These are phyloP conservation scores for Phialophora expanda DNA, from an alignment of 2,329 filamentous ascomycete genomes.

Conservation along the genomic window DNA sequence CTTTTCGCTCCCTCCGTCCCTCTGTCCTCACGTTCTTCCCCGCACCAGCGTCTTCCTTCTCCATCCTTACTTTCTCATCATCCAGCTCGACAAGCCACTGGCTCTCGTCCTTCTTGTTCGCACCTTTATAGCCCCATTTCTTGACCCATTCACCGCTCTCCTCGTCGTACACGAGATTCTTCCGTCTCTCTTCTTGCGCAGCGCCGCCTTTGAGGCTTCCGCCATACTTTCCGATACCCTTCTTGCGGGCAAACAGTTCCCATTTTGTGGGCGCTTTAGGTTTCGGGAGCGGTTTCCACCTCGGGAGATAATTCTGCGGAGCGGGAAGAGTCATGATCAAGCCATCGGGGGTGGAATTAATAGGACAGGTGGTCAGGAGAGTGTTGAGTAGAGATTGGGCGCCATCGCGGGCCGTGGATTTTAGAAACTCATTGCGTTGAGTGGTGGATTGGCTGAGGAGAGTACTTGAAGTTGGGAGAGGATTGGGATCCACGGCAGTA, in stretches of 20 bases:
- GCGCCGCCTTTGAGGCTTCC: slow-evolving; percentile 60
- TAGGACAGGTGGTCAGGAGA: slow-evolving; percentile 83
- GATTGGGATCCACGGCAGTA: slow-evolving; percentile 84
- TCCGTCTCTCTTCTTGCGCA: slow-evolving; percentile 62
- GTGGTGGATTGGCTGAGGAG: slow-evolving; percentile 39
- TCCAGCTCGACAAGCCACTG: slow-evolving; percentile 95
- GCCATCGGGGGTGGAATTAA: slow-evolving; percentile 69
- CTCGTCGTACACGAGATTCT: slow-evolving; percentile 83
- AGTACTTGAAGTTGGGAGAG: slow-evolving; percentile 64
- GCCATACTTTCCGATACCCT: slow-evolving; percentile 87
- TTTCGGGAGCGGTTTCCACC: slow-evolving; percentile 87
- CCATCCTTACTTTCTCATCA: slow-evolving; percentile 72
- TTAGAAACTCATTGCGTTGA: slow-evolving; percentile 70
- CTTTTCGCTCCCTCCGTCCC: slow-evolving; percentile 71
- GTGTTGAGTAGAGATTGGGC: slow-evolving; percentile 94
- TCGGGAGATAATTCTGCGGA: slow-evolving; percentile 64
- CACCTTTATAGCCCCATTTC: slow-evolving; percentile 92
- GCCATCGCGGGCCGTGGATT: slow-evolving; percentile 79
- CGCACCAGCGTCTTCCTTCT: slow-evolving; percentile 57
- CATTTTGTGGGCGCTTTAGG: slow-evolving; percentile 87
- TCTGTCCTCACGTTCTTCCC: slow-evolving; percentile 65
- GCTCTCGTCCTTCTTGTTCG: slow-evolving; percentile 80
- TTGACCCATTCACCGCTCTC: slow-evolving; percentile 84
- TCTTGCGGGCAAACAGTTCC: slow-evolving; percentile 95
- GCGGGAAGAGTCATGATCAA: slow-evolving; percentile 80